A percentile compares a stretch with the other conserved stretches of the same genome.
phyloP scores from a whole-genome alignment of 192 early-diverging fungal species.

The Geranomyces michiganensis region DNA sequence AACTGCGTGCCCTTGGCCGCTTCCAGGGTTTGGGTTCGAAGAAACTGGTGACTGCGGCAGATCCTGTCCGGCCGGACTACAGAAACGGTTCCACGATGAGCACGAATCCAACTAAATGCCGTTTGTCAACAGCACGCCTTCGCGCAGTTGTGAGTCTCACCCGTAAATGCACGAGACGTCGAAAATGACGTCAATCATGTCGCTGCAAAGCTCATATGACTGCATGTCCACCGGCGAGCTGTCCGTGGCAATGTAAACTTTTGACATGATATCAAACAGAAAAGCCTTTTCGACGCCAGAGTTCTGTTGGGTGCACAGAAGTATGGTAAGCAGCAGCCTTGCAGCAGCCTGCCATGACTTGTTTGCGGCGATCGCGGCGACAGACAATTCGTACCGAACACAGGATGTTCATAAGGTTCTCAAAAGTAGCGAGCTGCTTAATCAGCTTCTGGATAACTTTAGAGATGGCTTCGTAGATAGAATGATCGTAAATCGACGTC shows the following conservation, averaged over 20 bases:
- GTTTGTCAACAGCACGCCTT: too few relatives aligned
- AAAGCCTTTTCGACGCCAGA: slow-evolving; percentile 97
- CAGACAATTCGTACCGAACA: slow-evolving; percentile 72
- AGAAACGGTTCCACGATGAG: too few relatives aligned
- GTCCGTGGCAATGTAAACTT: slow-evolving; percentile 95
- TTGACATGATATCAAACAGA: slow-evolving; percentile 85
- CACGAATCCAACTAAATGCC: too few relatives aligned
- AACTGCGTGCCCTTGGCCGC: slow-evolving; percentile 61
- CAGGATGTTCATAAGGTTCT: slow-evolving; percentile 87
- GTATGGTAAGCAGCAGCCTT: not conserved
- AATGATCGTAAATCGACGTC: slow-evolving; percentile 93
- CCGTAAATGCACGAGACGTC: slow-evolving; percentile 81
- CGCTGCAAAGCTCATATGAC: slow-evolving; percentile 88
- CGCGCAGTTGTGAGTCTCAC: too few relatives aligned
- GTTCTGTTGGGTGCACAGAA: slow-evolving; percentile 57
- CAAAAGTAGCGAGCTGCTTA: slow-evolving; percentile 75
- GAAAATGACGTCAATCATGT: slow-evolving; percentile 93
- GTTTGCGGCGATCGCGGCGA: too few relatives aligned
- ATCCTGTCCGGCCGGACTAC: not conserved
- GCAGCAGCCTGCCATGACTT: not conserved
- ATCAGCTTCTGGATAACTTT: slow-evolving; percentile 93
- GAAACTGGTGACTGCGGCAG: not conserved
- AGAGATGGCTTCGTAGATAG: slow-evolving; percentile 92
- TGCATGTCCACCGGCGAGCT: slow-evolving; percentile 79
- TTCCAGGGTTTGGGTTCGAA: not conserved